Percentiles rank a stretch among this genome's conserved stretches.
Evolutionary conservation across 192 early-diverging fungal genomes (phyloP).

Genomic region (Funneliformis mosseae): DNA sequence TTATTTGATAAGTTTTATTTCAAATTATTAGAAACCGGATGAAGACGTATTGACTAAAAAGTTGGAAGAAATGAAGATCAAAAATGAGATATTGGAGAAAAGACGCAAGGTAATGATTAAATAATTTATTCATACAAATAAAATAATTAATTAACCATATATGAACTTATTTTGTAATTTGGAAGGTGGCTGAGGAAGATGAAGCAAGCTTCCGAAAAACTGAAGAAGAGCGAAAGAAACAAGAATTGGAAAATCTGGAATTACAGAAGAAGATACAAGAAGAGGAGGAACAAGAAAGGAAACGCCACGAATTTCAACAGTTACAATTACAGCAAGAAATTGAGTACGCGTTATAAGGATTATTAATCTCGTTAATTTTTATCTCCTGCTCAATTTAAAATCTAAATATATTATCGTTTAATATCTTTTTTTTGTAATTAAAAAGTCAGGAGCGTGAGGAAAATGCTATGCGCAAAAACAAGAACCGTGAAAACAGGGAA

Average conservation of each 20-base stretch:
- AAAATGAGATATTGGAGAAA: slow-evolving; percentile 18
- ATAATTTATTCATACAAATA: background rate
- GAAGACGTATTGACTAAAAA: slow-evolving; percentile 6
- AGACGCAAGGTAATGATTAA: slow-evolving; percentile 23
- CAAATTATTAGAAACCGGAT: slow-evolving; percentile 2
- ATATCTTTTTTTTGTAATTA: background rate
- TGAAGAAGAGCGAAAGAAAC: slow-evolving; percentile 27
- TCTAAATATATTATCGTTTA: background rate
- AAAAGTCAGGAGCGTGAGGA: slow-evolving; percentile 23
- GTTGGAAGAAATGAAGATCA: background rate
- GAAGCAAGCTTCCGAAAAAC: slow-evolving; percentile 12
- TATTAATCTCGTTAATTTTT: background rate
- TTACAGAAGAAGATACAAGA: background rate
- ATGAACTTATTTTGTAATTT: background rate
- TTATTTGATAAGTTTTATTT: background rate
- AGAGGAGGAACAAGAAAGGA: slow-evolving; percentile 25
- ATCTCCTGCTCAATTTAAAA: background rate
- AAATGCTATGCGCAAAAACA: slow-evolving; percentile 18
- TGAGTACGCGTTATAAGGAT: background rate
- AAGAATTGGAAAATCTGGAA: slow-evolving; percentile 30
- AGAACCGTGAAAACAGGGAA: slow-evolving; percentile 30
- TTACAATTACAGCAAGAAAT: slow-evolving; percentile 12
- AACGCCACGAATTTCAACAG: slow-evolving; percentile 4
- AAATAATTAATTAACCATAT: background rate
- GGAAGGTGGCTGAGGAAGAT: slow-evolving; percentile 23